These are phyloP conservation scores for Metarhizium rileyi DNA, from an alignment of 2,329 filamentous ascomycete species.

Conservation along the genomic window DNA sequence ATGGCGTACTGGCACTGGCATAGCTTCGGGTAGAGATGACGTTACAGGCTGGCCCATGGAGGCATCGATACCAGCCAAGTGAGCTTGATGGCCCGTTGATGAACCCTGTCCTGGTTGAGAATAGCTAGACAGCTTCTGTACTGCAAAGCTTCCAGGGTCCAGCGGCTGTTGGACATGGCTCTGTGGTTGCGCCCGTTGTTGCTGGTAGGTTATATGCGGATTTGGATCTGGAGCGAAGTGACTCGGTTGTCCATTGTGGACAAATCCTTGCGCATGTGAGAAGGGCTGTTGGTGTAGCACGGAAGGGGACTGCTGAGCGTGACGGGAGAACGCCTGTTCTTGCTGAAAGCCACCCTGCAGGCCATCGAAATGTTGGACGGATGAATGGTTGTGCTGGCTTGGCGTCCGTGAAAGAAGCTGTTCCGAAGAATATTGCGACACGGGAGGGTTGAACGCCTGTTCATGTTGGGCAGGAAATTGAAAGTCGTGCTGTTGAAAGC, in stretches of 20 bases:
- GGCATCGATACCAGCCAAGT: conserved; percentile 5
- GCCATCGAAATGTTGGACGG: conserved; percentile 22
- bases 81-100: conserved; percentile 8
- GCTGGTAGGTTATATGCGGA: conserved; percentile 7
- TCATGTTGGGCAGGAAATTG: conserved; percentile 23
- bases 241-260: conserved; percentile 4
- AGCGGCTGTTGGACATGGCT: conserved; percentile 15
- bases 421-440: conserved; percentile 22
- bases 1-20: not conserved
- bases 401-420: conserved; percentile 23
- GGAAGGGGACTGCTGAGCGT: conserved; percentile 19
- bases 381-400: conserved; percentile 23
- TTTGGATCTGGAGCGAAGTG: conserved; percentile 6
- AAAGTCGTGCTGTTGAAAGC: conserved; percentile 24
- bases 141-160: conserved; percentile 9
- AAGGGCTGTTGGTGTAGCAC: conserved; percentile 3
- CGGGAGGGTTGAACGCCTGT: conserved; percentile 21
- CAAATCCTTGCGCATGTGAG: conserved; percentile 5
- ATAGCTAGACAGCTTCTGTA: not conserved
- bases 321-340: conserved; percentile 16
- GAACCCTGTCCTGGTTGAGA: conserved; percentile 7
- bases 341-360: conserved; percentile 17
- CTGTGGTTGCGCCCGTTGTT: conserved; percentile 10
- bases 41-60: conserved; percentile 2
- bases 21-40: not conserved